Evolutionary conservation across 169 alveolate genomes (phyloP).

Genomic region (Plasmodium falciparum): DNA sequence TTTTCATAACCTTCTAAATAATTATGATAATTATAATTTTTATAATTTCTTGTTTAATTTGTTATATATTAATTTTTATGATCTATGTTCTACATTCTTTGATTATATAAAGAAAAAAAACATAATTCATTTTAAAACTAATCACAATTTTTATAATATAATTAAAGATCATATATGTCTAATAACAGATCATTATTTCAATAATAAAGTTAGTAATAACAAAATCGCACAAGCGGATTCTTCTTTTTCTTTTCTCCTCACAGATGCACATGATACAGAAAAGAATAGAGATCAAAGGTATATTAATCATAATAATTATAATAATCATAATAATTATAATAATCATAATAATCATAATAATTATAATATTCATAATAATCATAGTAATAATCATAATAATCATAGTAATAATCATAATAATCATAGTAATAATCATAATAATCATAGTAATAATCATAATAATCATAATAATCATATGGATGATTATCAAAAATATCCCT

Average conservation of each 20-base stretch:
- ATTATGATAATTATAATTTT: constrained; percentile 25
- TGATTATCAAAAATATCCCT: no score
- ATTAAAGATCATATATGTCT: constrained; percentile 26
- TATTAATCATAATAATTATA: no score
- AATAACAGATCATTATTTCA: constrained; percentile 34
- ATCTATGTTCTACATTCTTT: constrained; percentile 38
- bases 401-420: no score
- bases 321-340: no score
- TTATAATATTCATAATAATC: no score
- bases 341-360: no score
- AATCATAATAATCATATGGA: no score
- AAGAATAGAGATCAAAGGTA: no score
- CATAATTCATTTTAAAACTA: constrained; percentile 35
- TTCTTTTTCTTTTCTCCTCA: not conserved
- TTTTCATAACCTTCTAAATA: constrained; percentile 11
- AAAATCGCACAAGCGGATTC: not conserved
- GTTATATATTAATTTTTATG: constrained; percentile 30
- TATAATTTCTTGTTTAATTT: constrained; percentile 29
- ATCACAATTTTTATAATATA: constrained; percentile 31
- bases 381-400: no score
- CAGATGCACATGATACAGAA: not conserved
- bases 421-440: no score
- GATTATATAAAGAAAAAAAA: constrained; percentile 34
- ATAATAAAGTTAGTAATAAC: not conserved
- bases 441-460: no score